phyloP scores from a whole-genome alignment of 139 green algal genomes.

The Closterium sp. region DNA sequence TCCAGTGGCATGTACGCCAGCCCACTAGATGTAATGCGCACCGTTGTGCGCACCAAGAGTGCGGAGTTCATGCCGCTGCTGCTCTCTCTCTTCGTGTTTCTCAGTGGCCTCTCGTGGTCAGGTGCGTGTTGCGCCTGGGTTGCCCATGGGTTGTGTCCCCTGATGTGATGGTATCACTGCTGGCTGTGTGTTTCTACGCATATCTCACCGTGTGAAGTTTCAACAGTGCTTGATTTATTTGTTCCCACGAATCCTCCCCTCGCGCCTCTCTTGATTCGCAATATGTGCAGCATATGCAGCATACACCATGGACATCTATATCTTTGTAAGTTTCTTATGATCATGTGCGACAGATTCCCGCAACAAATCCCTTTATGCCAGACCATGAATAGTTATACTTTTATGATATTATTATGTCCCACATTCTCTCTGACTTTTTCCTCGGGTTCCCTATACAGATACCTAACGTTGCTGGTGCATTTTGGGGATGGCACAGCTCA shows the following conservation, averaged over 20 bases:
- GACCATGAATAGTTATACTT: too few relatives aligned
- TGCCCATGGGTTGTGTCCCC: too few relatives aligned
- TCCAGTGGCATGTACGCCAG: slow-evolving; percentile 21
- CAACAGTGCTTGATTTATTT: too few relatives aligned
- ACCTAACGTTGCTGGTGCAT: slow-evolving; percentile 1
- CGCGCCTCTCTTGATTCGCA: neutral
- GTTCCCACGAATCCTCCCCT: neutral
- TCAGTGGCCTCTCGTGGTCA: slow-evolving; percentile 22
- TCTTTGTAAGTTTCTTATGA: slow-evolving; percentile 6
- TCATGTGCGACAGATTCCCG: too few relatives aligned
- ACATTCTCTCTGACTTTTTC: too few relatives aligned
- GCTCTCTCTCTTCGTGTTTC: slow-evolving; percentile 14
- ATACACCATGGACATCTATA: slow-evolving; percentile 15
- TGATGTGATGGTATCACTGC: too few relatives aligned
- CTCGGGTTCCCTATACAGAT: neutral
- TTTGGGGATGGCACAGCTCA: neutral
- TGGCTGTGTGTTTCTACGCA: neutral
- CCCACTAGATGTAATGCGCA: slow-evolving; percentile 11
- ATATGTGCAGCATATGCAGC: neutral
- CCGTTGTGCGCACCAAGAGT: slow-evolving; percentile 8
- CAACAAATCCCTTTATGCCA: too few relatives aligned
- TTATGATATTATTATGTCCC: too few relatives aligned
- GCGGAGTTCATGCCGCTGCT: slow-evolving; percentile 36
- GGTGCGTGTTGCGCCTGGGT: too few relatives aligned
- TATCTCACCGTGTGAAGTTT: neutral